phyloP scores from a whole-genome alignment of 2,329 filamentous ascomycete species.

The Rutstroemia sp. region DNA sequence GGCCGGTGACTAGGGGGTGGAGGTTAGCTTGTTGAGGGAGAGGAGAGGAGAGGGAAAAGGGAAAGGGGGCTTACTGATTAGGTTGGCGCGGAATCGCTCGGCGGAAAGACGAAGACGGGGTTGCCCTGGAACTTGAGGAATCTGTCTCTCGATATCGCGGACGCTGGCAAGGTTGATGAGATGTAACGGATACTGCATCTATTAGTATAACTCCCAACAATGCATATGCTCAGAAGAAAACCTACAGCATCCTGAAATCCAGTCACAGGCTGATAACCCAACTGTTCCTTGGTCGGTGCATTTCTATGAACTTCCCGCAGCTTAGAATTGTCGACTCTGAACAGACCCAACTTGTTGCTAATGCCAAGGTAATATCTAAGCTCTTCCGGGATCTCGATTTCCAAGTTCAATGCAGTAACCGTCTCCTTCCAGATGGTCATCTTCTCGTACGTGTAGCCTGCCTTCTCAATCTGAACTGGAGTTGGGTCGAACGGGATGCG shows the following conservation, averaged over 20 bases:
- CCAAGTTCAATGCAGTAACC: slow-evolving; percentile 48
- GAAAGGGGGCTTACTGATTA: slow-evolving; percentile 38
- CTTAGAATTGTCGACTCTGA: slow-evolving; percentile 54
- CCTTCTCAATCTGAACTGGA: slow-evolving; percentile 46
- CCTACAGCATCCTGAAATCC: slow-evolving; percentile 65
- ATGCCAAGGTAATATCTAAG: slow-evolving; percentile 60
- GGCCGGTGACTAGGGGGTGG: slow-evolving; percentile 42
- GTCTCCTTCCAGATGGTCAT: slow-evolving; percentile 60
- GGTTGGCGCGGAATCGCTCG: slow-evolving; percentile 63
- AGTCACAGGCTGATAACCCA: slow-evolving; percentile 57
- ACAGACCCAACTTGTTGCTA: slow-evolving; percentile 57
- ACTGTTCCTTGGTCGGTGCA: slow-evolving; percentile 49
- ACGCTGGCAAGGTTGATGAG: slow-evolving; percentile 60
- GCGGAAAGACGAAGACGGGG: slow-evolving; percentile 51
- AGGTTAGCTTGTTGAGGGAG: not conserved
- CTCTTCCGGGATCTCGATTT: slow-evolving; percentile 51
- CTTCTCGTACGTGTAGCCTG: slow-evolving; percentile 51
- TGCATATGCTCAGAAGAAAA: not conserved
- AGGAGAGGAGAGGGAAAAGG: not conserved
- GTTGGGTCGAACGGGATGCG: slow-evolving; percentile 59
- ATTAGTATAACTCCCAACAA: slow-evolving; percentile 12
- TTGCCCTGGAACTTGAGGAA: slow-evolving; percentile 38
- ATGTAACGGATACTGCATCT: slow-evolving; percentile 60
- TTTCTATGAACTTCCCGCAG: slow-evolving; percentile 52
- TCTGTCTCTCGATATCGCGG: slow-evolving; percentile 48